Evolutionary conservation across 139 green algal genomes (phyloP).

Genomic region (Nannochloris sp.): DNA sequence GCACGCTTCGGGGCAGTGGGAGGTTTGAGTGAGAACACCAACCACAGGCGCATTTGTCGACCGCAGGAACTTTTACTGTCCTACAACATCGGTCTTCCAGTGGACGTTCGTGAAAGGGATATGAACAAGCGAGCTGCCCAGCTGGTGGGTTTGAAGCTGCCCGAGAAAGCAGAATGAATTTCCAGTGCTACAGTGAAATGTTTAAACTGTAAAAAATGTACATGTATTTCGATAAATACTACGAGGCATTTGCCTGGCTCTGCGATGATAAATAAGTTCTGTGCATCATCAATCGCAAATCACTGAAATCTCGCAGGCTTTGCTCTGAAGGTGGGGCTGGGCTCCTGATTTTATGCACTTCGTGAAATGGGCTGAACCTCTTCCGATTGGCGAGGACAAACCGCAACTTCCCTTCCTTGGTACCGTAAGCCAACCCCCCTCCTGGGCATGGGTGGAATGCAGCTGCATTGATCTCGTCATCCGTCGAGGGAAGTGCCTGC

Average conservation of each 20-base stretch:
- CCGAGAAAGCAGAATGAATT: slow-evolving; percentile 1
- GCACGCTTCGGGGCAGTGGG: too few relatives aligned
- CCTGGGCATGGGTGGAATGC: slow-evolving; percentile 67
- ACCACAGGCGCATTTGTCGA: too few relatives aligned
- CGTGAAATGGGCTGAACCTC: neutral
- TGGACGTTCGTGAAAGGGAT: slow-evolving; percentile 27
- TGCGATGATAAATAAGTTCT: too few relatives aligned
- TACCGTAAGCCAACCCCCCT: slow-evolving; percentile 84
- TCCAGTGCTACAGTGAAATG: too few relatives aligned
- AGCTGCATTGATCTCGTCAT: slow-evolving; percentile 90
- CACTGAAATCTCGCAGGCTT: neutral
- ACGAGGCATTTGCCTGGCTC: too few relatives aligned
- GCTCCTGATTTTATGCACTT: neutral
- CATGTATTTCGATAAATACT: too few relatives aligned
- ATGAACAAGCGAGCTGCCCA: slow-evolving; percentile 18
- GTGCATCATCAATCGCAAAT: neutral
- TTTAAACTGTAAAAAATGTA: too few relatives aligned
- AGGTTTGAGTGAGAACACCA: too few relatives aligned
- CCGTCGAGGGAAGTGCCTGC: slow-evolving; percentile 60
- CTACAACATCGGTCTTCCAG: slow-evolving; percentile 44
- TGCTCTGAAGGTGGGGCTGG: neutral
- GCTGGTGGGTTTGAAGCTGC: slow-evolving; percentile 35
- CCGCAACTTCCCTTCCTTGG: slow-evolving; percentile 79
- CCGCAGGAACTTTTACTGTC: slow-evolving; percentile 42
- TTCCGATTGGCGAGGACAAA: slow-evolving; percentile 21